Evolutionary conservation across 2,329 filamentous ascomycete genomes (phyloP).

Genomic region (Aspergillus costaricaensis): DNA sequence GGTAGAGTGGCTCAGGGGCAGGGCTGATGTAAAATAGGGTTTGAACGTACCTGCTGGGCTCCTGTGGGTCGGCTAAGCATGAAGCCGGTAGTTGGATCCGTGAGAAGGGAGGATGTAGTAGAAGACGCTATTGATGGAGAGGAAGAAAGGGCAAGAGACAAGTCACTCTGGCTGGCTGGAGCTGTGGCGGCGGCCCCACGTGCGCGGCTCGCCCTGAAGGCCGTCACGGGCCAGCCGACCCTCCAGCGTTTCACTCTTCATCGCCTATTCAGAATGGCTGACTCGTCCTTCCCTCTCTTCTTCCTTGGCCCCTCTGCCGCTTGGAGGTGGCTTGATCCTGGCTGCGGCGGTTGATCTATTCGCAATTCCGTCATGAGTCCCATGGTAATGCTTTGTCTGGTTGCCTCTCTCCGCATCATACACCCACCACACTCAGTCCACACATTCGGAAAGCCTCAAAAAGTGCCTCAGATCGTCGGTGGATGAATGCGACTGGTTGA

Average conservation of each 20-base stretch:
- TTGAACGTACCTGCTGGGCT: background rate
- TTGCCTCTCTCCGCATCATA: too few relatives aligned
- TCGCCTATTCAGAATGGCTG: background rate
- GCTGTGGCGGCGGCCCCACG: background rate
- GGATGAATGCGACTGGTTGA: background rate
- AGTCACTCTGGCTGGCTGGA: background rate
- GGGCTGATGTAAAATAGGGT: conserved; percentile 4
- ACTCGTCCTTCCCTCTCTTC: background rate
- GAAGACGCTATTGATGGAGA: background rate
- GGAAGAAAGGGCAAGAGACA: too few relatives aligned
- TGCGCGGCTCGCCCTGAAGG: background rate
- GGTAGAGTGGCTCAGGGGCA: background rate
- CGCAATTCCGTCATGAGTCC: too few relatives aligned
- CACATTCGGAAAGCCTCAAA: background rate
- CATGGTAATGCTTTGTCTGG: too few relatives aligned
- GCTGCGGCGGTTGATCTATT: too few relatives aligned
- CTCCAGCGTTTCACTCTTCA: background rate
- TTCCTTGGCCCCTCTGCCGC: background rate
- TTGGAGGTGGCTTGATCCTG: too few relatives aligned
- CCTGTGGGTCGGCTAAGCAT: background rate
- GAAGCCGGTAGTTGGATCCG: background rate
- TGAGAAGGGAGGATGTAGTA: background rate
- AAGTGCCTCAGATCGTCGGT: background rate
- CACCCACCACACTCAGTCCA: too few relatives aligned
- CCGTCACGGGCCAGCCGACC: background rate